phyloP scores from a whole-genome alignment of 1,284 basidiomycete species.

The Phaffia rhodozyma region DNA sequence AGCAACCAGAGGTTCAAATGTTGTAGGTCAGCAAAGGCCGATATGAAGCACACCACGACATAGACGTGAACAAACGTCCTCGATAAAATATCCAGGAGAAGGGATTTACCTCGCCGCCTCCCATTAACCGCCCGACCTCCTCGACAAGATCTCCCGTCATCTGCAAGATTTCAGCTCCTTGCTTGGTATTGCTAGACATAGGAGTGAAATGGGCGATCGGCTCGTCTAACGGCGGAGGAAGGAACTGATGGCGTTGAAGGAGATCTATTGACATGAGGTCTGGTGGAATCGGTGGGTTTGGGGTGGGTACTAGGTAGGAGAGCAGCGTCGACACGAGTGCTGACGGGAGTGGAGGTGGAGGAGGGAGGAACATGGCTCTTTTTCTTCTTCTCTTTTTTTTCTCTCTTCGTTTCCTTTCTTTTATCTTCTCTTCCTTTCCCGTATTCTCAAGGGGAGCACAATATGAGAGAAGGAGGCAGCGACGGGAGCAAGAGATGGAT shows the following conservation, averaged over 20 bases:
- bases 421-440: no score
- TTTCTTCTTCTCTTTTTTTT: no score
- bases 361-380: neutral
- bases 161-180: neutral
- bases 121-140: slow-evolving; percentile 6
- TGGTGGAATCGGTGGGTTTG: slow-evolving; percentile 13
- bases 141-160: neutral
- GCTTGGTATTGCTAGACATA: neutral
- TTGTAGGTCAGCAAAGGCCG: neutral
- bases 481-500: no score
- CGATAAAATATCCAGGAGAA: neutral
- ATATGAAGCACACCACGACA: no score
- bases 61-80: no score
- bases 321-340: slow-evolving; percentile 2
- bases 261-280: slow-evolving; percentile 12
- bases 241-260: slow-evolving; percentile 14
- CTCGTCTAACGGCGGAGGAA: slow-evolving; percentile 17
- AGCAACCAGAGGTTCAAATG: neutral
- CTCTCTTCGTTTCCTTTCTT: no score
- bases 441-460: no score
- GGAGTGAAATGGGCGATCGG: slow-evolving; percentile 14
- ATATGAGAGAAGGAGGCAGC: no score
- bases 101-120: slow-evolving; percentile 12
- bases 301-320: slow-evolving; percentile 7
- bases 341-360: neutral